Evolutionary conservation across 2,329 filamentous ascomycete genomes (phyloP).

Genomic region (Cladophialophora exuberans): DNA sequence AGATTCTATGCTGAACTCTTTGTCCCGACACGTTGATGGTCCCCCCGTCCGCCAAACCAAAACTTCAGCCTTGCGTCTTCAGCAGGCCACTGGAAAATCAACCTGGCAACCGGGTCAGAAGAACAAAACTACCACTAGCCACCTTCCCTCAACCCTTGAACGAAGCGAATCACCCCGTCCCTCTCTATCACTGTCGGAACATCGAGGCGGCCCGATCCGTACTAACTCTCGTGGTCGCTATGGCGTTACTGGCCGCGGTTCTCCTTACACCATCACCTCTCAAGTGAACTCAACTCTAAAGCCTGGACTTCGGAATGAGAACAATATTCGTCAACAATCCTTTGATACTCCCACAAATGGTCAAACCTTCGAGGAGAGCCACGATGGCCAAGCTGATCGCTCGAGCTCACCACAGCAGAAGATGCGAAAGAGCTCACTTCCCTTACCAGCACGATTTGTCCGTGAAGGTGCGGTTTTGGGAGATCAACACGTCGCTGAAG

Average conservation of each 20-base stretch:
- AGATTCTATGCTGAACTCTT: slow-evolving; percentile 26
- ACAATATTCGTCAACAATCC: not conserved
- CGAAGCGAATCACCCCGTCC: slow-evolving; percentile 6
- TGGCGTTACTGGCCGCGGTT: slow-evolving; percentile 27
- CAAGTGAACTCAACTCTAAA: not conserved
- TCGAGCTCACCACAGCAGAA: not conserved
- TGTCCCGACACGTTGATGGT: slow-evolving; percentile 20
- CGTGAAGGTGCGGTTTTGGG: not conserved
- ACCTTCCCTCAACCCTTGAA: slow-evolving; percentile 11
- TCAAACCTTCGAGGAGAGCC: not conserved
- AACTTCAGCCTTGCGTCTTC: slow-evolving; percentile 22
- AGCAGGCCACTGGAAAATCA: slow-evolving; percentile 17
- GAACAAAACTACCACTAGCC: not conserved
- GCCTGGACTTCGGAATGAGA: not conserved
- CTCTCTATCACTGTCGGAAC: not conserved
- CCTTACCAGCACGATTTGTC: slow-evolving; percentile 13
- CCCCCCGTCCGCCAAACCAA: slow-evolving; percentile 24
- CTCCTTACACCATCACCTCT: slow-evolving; percentile 26
- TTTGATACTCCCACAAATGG: not conserved
- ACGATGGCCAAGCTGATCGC: not conserved
- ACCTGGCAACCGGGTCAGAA: slow-evolving; percentile 14
- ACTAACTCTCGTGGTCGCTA: slow-evolving; percentile 21
- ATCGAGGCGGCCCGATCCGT: slow-evolving; percentile 19
- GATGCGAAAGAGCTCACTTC: slow-evolving; percentile 24
- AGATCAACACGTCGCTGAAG: not conserved